A percentile compares a stretch with the other conserved stretches of the same genome.
Evolutionary conservation across 2,329 filamentous ascomycete genomes (phyloP).

Genomic region (Neofusicoccum sp.): DNA sequence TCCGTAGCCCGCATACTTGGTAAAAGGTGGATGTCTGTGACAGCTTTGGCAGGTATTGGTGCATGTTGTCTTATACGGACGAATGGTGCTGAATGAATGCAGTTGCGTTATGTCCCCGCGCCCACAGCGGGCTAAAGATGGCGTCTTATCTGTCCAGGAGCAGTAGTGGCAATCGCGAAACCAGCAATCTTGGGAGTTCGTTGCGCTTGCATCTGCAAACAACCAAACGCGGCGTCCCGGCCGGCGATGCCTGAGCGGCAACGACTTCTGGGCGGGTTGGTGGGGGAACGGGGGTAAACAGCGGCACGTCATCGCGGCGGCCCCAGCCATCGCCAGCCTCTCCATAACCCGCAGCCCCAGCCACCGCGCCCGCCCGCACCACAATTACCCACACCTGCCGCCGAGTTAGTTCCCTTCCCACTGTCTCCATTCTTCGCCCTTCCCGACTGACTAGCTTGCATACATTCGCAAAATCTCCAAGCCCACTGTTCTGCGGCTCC

Average conservation of each 20-base stretch:
- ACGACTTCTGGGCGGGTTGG: neutral
- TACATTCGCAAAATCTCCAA: neutral
- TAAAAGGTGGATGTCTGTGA: too few relatives aligned
- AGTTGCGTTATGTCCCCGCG: too few relatives aligned
- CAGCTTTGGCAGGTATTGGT: too few relatives aligned
- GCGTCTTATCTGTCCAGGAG: too few relatives aligned
- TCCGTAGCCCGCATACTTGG: too few relatives aligned
- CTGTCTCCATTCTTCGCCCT: neutral
- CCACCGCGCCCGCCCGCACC: neutral
- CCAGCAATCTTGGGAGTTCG: too few relatives aligned
- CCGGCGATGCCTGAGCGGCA: neutral
- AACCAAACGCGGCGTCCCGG: too few relatives aligned
- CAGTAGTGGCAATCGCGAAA: too few relatives aligned
- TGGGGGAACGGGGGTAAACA: constrained; percentile 7
- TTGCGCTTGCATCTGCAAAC: too few relatives aligned
- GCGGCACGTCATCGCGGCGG: neutral
- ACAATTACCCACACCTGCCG: neutral
- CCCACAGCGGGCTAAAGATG: too few relatives aligned
- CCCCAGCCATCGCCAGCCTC: constrained; percentile 9
- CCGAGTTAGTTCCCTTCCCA: neutral
- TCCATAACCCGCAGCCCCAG: constrained; percentile 7
- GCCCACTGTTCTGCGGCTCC: neutral
- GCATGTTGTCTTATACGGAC: too few relatives aligned
- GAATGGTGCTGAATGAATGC: too few relatives aligned
- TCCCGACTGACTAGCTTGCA: neutral